Evolutionary conservation across 2,329 filamentous ascomycete genomes (phyloP).

Genomic region (Lasiodiplodia hormozganensis): DNA sequence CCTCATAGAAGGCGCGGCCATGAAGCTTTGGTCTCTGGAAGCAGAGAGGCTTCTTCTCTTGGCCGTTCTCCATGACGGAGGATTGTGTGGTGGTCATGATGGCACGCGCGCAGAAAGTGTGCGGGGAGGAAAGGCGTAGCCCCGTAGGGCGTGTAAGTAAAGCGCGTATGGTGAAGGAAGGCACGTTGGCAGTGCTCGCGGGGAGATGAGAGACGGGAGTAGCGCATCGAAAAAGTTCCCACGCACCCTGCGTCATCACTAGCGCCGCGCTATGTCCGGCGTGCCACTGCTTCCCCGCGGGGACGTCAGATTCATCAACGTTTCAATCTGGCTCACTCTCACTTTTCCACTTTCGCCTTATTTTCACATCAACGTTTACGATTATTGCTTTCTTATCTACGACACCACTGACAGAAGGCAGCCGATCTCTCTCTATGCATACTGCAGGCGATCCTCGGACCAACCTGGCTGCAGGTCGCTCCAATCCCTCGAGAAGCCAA

Average conservation of each 20-base stretch:
- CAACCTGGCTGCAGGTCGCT: slow-evolving; percentile 28
- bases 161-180: slow-evolving; percentile 16
- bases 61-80: background rate
- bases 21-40: slow-evolving; percentile 65
- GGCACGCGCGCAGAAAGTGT: background rate
- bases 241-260: background rate
- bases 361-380: background rate
- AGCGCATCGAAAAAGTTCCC: slow-evolving; percentile 14
- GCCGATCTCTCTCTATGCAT: background rate
- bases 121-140: background rate
- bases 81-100: background rate
- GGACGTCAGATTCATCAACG: background rate
- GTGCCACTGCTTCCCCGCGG: slow-evolving; percentile 7
- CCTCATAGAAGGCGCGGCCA: slow-evolving; percentile 92
- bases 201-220: background rate
- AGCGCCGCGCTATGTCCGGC: slow-evolving; percentile 19
- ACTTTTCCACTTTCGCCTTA: background rate
- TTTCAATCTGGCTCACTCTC: background rate
- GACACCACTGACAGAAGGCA: background rate
- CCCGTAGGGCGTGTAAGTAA: slow-evolving; percentile 20
- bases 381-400: background rate
- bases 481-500: slow-evolving; percentile 57
- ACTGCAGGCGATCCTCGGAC: slow-evolving; percentile 29
- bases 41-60: slow-evolving; percentile 22
- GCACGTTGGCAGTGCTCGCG: background rate